These are phyloP conservation scores for Cutaneotrichosporon daszewskae DNA, from an alignment of 1,284 basidiomycete species.

Conservation along the genomic window DNA sequence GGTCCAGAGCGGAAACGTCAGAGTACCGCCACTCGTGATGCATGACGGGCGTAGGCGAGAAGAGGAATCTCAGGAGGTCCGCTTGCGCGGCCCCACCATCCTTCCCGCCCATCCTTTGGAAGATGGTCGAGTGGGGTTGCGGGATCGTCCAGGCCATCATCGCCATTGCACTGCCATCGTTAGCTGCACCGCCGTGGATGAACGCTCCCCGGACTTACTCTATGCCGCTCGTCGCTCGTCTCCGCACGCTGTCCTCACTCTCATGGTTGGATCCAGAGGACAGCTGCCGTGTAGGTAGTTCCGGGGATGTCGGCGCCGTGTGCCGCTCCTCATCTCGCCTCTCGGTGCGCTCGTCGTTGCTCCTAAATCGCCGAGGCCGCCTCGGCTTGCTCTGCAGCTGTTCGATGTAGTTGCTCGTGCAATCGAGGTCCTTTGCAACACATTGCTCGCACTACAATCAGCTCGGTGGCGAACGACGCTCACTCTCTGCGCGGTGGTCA, in stretches of 20 bases:
- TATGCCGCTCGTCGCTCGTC: no score
- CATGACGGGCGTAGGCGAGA: conserved; percentile 34
- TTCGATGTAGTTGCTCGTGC: conserved; percentile 40
- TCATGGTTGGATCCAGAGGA: not conserved
- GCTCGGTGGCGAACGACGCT: conserved; percentile 16
- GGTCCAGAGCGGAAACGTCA: conserved; percentile 30
- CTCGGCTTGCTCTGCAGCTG: conserved; percentile 30
- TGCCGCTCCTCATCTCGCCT: not conserved
- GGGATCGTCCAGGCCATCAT: conserved; percentile 10
- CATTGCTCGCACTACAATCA: conserved; percentile 39
- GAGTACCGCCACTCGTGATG: conserved; percentile 36
- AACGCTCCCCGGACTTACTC: no score
- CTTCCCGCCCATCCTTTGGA: not conserved
- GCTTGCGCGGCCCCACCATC: conserved; percentile 16
- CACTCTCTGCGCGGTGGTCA: conserved; percentile 13
- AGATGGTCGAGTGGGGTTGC: not conserved
- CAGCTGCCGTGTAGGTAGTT: not conserved
- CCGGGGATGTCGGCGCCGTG: not conserved
- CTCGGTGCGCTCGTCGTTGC: conserved; percentile 6
- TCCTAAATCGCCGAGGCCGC: conserved; percentile 16
- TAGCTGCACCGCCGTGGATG: no score
- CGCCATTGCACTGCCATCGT: conserved; percentile 11
- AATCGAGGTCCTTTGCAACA: conserved; percentile 24
- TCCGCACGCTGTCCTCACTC: not conserved
- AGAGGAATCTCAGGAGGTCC: conserved; percentile 40